Evolutionary conservation across 768 basidiomycete species (phyloP).

Genomic region (Naganishia vaughanmartiniae): DNA sequence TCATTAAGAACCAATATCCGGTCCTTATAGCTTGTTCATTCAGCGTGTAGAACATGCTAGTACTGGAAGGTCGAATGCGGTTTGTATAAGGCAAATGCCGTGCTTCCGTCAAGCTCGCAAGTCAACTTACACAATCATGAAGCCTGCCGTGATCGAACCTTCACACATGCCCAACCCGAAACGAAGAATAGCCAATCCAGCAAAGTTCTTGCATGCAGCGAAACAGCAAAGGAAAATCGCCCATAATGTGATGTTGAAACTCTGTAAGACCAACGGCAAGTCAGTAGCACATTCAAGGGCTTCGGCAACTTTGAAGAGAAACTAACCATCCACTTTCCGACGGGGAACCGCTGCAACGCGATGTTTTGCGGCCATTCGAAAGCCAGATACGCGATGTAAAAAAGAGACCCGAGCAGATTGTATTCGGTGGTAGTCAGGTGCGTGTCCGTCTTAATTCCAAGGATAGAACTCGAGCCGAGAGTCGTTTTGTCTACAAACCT

Average conservation of each 20-base stretch:
- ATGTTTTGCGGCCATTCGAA: constrained; percentile 42
- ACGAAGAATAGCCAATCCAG: constrained; percentile 35
- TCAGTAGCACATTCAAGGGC: neutral
- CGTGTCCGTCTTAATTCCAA: constrained; percentile 40
- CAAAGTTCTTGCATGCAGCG: constrained; percentile 42
- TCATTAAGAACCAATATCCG: constrained; percentile 41
- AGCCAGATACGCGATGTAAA: constrained; percentile 39
- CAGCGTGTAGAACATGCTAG: constrained; percentile 37
- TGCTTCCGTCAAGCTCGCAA: neutral
- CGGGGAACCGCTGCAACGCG: constrained; percentile 41
- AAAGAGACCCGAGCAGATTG: constrained; percentile 38
- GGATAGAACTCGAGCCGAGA: constrained; percentile 36
- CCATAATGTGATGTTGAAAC: constrained; percentile 38
- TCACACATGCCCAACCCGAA: constrained; percentile 37
- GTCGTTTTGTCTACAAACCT: constrained; percentile 43
- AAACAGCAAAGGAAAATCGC: constrained; percentile 36
- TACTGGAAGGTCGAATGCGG: neutral
- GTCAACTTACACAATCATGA: constrained; percentile 34
- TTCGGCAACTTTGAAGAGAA: neutral
- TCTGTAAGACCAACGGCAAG: neutral
- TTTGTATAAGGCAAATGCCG: neutral
- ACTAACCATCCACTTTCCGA: constrained; percentile 38
- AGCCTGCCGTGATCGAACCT: constrained; percentile 40
- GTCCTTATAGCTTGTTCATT: constrained; percentile 34
- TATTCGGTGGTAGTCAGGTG: constrained; percentile 26